phyloP scores from a whole-genome alignment of 202 grass and related monocot genomes.

The Schoenoplectus tabernaemontani region DNA sequence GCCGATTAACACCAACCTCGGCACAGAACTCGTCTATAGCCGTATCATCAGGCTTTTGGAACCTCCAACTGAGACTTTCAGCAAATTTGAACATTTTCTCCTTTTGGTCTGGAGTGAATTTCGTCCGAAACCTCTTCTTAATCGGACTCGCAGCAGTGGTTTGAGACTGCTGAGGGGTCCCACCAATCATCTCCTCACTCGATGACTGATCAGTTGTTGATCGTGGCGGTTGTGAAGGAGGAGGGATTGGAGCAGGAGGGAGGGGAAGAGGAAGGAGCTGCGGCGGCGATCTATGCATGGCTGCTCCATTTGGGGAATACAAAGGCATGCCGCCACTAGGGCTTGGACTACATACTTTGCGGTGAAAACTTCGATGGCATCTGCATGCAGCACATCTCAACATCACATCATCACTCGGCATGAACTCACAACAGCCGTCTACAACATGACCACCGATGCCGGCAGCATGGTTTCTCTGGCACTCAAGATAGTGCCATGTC shows the following conservation, averaged over 20 bases:
- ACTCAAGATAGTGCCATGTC: slow-evolving; percentile 69
- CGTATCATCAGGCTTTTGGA: slow-evolving; percentile 65
- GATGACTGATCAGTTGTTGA: slow-evolving; percentile 20
- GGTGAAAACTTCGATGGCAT: slow-evolving; percentile 98
- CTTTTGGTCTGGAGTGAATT: slow-evolving; percentile 94
- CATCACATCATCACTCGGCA: slow-evolving; percentile 34
- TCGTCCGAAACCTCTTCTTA: slow-evolving; percentile 76
- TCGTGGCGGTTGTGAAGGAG: slow-evolving; percentile 17
- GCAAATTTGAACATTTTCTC: slow-evolving; percentile 84
- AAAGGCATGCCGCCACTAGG: neutral
- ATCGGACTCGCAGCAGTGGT: slow-evolving; percentile 29
- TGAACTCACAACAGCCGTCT: slow-evolving; percentile 97
- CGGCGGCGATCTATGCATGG: neutral
- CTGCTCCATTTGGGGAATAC: neutral
- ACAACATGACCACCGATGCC: slow-evolving; percentile 73
- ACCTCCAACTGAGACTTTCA: slow-evolving; percentile 72
- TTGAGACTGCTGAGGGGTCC: slow-evolving; percentile 19
- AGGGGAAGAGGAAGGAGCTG: neutral
- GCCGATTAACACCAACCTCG: slow-evolving; percentile 60
- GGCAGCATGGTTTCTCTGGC: slow-evolving; percentile 83
- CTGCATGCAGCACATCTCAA: slow-evolving; percentile 77
- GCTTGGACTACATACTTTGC: slow-evolving; percentile 31
- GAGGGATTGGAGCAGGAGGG: neutral
- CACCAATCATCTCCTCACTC: slow-evolving; percentile 21
- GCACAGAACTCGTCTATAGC: slow-evolving; percentile 63